Conservation (phyloP, 1,284 basidiomycete species). For the Mycena sp. region DNA sequence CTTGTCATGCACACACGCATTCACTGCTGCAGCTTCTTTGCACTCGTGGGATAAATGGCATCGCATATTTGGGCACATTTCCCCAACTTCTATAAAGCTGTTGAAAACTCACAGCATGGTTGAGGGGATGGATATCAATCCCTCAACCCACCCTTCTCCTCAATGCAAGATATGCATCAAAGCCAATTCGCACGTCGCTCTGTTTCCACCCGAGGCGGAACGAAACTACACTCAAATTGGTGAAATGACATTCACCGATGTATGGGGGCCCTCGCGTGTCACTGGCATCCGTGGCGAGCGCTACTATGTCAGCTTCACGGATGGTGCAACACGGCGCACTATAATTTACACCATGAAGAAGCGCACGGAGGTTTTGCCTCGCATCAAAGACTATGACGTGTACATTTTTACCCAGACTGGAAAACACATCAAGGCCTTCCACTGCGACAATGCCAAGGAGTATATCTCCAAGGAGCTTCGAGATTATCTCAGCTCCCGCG, state of each 20-base stretch:
- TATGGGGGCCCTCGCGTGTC: conserved; percentile 37
- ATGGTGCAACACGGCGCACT: too few species aligned
- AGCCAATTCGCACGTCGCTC: not conserved
- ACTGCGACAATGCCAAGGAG: conserved; percentile 36
- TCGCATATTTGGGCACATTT: conserved; percentile 2
- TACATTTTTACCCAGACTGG: conserved; percentile 27
- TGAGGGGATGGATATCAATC: not conserved
- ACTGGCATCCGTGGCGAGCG: too few species aligned
- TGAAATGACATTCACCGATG: conserved; percentile 39
- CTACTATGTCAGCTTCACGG: too few species aligned
- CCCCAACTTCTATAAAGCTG: not conserved
- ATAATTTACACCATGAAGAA: too few species aligned
- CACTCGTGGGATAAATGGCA: too few species aligned
- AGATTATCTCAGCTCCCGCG: too few species aligned
- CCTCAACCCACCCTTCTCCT: not conserved
- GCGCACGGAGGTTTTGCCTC: conserved; percentile 8
- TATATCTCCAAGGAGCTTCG: too few species aligned
- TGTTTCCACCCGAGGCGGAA: not conserved
- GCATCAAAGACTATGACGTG: conserved; percentile 25
- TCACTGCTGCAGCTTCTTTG: too few species aligned
- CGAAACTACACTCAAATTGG: conserved; percentile 23
- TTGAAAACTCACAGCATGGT: not conserved
- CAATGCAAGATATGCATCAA: not conserved
- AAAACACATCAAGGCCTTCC: conserved; percentile 26
- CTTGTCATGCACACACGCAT: too few species aligned